Evolutionary conservation across 495 filamentous ascomycete genomes (phyloP).

Genomic region (Penicillium simplicissimum): DNA sequence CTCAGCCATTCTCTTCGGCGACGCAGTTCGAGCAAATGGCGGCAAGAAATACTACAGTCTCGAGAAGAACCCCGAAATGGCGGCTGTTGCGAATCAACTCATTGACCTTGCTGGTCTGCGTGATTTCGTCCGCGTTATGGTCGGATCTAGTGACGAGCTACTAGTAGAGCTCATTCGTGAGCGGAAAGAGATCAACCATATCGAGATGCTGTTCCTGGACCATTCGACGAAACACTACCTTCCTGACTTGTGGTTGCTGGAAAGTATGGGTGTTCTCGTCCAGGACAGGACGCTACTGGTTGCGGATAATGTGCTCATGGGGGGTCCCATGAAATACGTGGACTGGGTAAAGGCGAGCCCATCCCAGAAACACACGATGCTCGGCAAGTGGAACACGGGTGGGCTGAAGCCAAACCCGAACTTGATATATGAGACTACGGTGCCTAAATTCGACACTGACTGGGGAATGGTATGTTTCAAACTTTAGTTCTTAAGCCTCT

Average conservation of each 20-base stretch:
- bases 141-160: constrained; percentile 23
- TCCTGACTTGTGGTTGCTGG: constrained; percentile 65
- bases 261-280: constrained; percentile 57
- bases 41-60: constrained; percentile 58
- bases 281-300: constrained; percentile 53
- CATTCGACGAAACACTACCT: constrained; percentile 66
- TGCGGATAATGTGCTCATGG: constrained; percentile 68
- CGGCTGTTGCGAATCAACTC: constrained; percentile 56
- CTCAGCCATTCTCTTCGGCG: constrained; percentile 65
- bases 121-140: constrained; percentile 48
- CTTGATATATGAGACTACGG: constrained; percentile 20
- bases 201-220: constrained; percentile 67
- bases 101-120: constrained; percentile 63
- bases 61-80: constrained; percentile 64
- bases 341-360: constrained; percentile 19
- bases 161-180: constrained; percentile 31
- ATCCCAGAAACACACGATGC: constrained; percentile 7
- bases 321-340: constrained; percentile 65
- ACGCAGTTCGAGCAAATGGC: constrained; percentile 52
- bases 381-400: constrained; percentile 3
- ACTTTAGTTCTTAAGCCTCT: not conserved
- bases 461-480: constrained; percentile 21
- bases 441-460: constrained; percentile 21
- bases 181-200: constrained; percentile 34
- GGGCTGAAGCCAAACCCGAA: constrained; percentile 18